Base-by-base conservation (phyloP, 345 rosid species). In the Cardiospermum halicacabum region DNA sequence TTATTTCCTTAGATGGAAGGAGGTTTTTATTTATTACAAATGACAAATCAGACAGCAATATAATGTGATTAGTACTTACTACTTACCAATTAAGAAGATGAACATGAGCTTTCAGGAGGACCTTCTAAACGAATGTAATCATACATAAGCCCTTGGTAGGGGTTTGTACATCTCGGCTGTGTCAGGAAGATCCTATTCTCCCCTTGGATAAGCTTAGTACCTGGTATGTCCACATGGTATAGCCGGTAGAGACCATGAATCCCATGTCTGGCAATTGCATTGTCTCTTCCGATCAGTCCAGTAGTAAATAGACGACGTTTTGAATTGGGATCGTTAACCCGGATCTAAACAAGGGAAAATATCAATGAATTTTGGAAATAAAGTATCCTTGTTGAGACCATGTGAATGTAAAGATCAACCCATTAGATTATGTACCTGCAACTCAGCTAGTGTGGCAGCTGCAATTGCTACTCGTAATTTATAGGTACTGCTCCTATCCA, bases 191-290 rank as follows among this genome's bases (percentile, higher is more conserved):
- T 72, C 36, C 82, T 84, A 69, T 93, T 93, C 27, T 80, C 81
- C n/a, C 94, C 98, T 64, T 75, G 74, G 62, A 78, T 76, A 62
- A 93, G 68, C 79, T 36, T 61, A 67, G 49, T 50, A 27, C 92
- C 88, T 0, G 82, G 85, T 24, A 93, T 77, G 57, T 82, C 84
- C 65, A 85, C 83, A 1, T 54, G 48, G 68, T 75, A 90, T 43
- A 88, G 84, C 79, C 78, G 66, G 78, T 93, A 86, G 53, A 88
- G 75, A 37, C 98, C 97, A 31, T 86, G 98, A 74, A 82, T 74
- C 58, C 98, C 98, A 1, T 83, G 98, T 58, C 98, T 89, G 2
- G 90, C 92, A n/a, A 93, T 81, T 0, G 98, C 75, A 66, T 93
- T 93, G 84, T 93, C 97, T 76, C 89, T 85, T 55, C 96, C 98